Base-by-base conservation (phyloP, 805 yeast species). In the Wickerhamomyces chambardii region DNA sequence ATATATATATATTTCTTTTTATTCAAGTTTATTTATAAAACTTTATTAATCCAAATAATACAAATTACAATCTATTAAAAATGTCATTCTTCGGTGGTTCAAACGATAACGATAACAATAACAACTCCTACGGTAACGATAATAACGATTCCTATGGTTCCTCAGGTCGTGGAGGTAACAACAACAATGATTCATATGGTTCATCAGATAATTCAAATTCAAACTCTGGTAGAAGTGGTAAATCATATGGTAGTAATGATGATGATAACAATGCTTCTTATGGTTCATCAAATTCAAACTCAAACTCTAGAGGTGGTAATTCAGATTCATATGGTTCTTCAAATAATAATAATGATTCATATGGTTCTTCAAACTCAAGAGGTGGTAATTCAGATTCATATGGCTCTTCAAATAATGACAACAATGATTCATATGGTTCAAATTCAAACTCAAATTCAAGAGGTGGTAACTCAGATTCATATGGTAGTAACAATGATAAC, bases 241-340 rank as follows among this genome's bases (percentile, higher is more conserved):
- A 35, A 29, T 41, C 46, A 12, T 42, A 43, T 27, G 42, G 44
- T 37, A 40, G 45, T 11, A 24, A 24, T n/a, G 12, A 4, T 24
- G 12, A n/a, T 8, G 27, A 14, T 24, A 24, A 33, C 36, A 28
- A 36, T 28, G 43, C 47, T 37, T 48, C 53, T 14, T 41, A 44
- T 24, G 45, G 43, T n/a, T 40, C 40, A 6, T 38, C 40, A 26
- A 37, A 35, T 33, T 39, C 36, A 38, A 45, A 41, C 11, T 43
- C 48, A 4, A 24, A 24, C 4, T 3, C 9, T 6, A 24, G n/a
- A 19, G 4, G 22, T 4, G 12, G 12, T 6, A 24, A 24, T 4
- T 24, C 31, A 49, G 48, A 53, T 39, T 48, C 58, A 9, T 54
- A 52, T 31, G 58, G 59, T 17, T 43, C 45, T 24, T 33, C 29